These are phyloP conservation scores for Boletus huronensis DNA, from an alignment of 768 basidiomycete genomes.

Conservation along the genomic window DNA sequence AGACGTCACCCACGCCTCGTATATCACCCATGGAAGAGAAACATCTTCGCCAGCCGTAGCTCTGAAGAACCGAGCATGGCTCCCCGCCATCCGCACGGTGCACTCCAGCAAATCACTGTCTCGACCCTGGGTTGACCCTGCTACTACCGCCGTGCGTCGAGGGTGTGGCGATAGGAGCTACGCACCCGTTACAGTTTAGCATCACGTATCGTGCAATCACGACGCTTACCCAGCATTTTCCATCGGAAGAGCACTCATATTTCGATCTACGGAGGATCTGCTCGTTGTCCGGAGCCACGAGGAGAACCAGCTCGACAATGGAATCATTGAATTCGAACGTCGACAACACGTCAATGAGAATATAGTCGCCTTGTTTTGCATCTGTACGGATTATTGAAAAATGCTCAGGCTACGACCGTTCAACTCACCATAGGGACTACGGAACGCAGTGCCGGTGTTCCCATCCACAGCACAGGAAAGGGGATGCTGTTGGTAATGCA, in stretches of 20 bases:
- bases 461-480: slow-evolving; percentile 58
- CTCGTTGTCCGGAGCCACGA: slow-evolving; percentile 36
- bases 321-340: slow-evolving; percentile 18
- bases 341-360: slow-evolving; percentile 38
- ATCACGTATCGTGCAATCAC: not conserved
- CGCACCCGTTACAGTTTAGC: not conserved
- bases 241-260: slow-evolving; percentile 32
- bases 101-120: slow-evolving; percentile 23
- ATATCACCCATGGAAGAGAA: slow-evolving; percentile 34
- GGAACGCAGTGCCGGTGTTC: slow-evolving; percentile 45
- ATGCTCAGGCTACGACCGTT: not conserved
- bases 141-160: slow-evolving; percentile 2
- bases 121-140: not conserved
- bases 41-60: slow-evolving; percentile 26
- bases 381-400: slow-evolving; percentile 19
- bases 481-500: slow-evolving; percentile 43
- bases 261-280: slow-evolving; percentile 27
- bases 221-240: slow-evolving; percentile 32
- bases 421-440: slow-evolving; percentile 44
- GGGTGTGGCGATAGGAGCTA: slow-evolving; percentile 19
- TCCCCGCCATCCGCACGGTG: slow-evolving; percentile 19
- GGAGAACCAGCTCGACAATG: slow-evolving; percentile 32
- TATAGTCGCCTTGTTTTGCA: slow-evolving; percentile 34
- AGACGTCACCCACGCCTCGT: slow-evolving; percentile 40
- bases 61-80: slow-evolving; percentile 29